A percentile compares a stretch with the other conserved stretches of the same genome.
Evolutionary conservation across 192 early-diverging fungal genomes (phyloP).

Genomic region (Phycomyces blakesleeanus): DNA sequence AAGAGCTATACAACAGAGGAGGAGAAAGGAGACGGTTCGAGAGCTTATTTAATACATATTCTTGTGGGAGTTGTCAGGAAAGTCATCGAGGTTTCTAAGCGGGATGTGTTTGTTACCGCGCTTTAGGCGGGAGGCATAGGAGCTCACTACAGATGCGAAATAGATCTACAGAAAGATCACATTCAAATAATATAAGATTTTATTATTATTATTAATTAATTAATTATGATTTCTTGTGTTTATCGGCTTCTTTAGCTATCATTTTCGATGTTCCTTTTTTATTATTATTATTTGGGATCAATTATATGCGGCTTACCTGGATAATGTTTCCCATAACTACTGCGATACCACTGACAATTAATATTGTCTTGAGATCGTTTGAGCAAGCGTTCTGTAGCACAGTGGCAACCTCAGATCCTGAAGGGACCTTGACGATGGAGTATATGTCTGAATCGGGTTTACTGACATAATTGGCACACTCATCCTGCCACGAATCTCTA

Average conservation of each 20-base stretch:
- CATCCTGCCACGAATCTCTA: background rate
- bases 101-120: slow-evolving; percentile 30
- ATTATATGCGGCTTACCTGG: too few species aligned
- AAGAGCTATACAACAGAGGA: too few species aligned
- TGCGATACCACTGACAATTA: slow-evolving; percentile 8
- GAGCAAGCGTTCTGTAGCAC: slow-evolving; percentile 5
- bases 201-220: too few species aligned
- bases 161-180: slow-evolving; percentile 15
- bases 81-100: slow-evolving; percentile 31
- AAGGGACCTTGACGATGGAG: background rate
- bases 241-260: too few species aligned
- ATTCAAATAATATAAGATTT: slow-evolving; percentile 1
- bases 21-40: too few species aligned
- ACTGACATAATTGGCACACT: background rate
- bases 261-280: too few species aligned
- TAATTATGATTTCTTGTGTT: too few species aligned
- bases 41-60: too few species aligned
- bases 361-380: background rate
- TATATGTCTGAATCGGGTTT: background rate
- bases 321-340: slow-evolving; percentile 22
- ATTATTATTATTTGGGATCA: too few species aligned
- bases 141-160: slow-evolving; percentile 30
- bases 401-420: background rate
- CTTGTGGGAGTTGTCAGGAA: slow-evolving; percentile 11
- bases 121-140: slow-evolving; percentile 28